A percentile compares a stretch with the other conserved stretches of the same genome.
Conservation (phyloP, 2,329 filamentous ascomycete species). For the Teratosphaeria viscida region DNA sequence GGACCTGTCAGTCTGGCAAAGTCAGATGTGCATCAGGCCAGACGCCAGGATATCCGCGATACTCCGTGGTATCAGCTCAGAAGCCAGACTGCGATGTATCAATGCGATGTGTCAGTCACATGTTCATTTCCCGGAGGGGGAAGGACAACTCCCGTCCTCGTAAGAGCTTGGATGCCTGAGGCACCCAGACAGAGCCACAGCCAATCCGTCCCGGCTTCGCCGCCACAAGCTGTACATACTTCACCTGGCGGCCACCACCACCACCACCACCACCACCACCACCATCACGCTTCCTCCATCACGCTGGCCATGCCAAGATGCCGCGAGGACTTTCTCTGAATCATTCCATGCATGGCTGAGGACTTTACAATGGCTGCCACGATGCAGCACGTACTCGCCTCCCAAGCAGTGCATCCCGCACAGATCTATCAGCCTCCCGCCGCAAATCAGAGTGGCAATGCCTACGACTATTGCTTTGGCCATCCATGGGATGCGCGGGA, state of each 20-base stretch:
- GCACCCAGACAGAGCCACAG: neutral
- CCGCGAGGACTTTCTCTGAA: neutral
- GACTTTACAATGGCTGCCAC: neutral
- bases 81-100: too few relatives aligned
- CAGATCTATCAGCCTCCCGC: neutral
- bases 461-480: constrained; percentile 13
- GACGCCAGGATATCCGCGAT: neutral
- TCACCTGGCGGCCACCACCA: neutral
- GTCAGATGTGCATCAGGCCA: neutral
- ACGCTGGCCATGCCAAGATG: neutral
- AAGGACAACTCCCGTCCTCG: neutral
- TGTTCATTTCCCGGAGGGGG: too few relatives aligned
- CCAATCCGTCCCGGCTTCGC: neutral
- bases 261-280: neutral
- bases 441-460: neutral
- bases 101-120: too few relatives aligned
- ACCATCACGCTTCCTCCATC: neutral
- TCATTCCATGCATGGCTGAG: neutral
- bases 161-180: neutral
- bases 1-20: neutral
- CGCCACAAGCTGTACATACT: neutral
- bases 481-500: constrained; percentile 24
- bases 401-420: neutral
- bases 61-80: too few relatives aligned
- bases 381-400: constrained; percentile 2